These are phyloP conservation scores for Fusarium beomiforme DNA, from an alignment of 2,329 filamentous ascomycete species.

Conservation along the genomic window DNA sequence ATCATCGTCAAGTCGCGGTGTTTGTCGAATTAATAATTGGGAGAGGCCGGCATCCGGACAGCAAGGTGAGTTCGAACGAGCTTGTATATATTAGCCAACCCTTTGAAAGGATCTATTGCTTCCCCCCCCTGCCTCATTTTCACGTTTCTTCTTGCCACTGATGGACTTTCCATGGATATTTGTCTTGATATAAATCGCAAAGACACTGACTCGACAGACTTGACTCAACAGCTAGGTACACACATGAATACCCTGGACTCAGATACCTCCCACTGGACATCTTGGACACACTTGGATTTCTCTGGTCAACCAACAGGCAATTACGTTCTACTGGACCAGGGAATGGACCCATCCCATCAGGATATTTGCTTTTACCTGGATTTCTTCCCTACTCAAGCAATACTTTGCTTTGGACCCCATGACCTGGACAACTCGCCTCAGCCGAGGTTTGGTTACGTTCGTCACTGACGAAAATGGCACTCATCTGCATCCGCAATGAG, in stretches of 20 bases:
- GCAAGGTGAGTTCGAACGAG: constrained; percentile 61
- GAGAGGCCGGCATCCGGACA: constrained; percentile 57
- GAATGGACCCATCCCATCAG: constrained; percentile 23
- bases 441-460: constrained; percentile 30
- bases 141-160: constrained; percentile 19
- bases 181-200: constrained; percentile 35
- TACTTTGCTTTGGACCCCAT: constrained; percentile 20
- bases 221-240: constrained; percentile 42
- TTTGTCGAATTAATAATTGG: constrained; percentile 44
- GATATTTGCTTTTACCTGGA: constrained; percentile 21
- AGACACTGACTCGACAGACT: constrained; percentile 41
- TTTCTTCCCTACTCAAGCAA: constrained; percentile 12
- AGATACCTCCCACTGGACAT: constrained; percentile 5
- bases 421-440: constrained; percentile 20
- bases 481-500: constrained; percentile 27
- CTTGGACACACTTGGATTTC: constrained; percentile 19
- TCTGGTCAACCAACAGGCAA: constrained; percentile 22
- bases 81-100: constrained; percentile 64
- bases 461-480: constrained; percentile 27
- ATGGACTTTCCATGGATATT: constrained; percentile 38
- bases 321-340: constrained; percentile 12
- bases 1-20: constrained; percentile 39
- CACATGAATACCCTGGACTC: constrained; percentile 14
- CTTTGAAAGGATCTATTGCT: constrained; percentile 49
- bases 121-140: constrained; percentile 14